These are phyloP conservation scores for Trichoderma afroharzianum DNA, from an alignment of 2,329 filamentous ascomycete genomes.

Conservation along the genomic window DNA sequence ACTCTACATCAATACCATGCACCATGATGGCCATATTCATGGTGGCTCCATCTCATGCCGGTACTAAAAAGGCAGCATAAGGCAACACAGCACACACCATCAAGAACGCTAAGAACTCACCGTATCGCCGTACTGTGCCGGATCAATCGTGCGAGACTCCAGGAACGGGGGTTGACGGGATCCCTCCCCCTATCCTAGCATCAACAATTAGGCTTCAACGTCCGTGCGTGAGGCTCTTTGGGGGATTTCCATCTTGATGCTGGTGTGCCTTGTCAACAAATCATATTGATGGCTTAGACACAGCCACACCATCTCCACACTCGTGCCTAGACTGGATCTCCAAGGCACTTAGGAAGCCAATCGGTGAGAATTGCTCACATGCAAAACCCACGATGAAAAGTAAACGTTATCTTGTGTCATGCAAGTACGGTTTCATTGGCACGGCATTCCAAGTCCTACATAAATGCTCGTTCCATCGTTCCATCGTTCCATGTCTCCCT, in stretches of 20 bases:
- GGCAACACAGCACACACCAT: background rate
- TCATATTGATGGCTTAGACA: background rate
- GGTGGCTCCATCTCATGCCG: background rate
- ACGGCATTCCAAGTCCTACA: background rate
- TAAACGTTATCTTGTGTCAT: background rate
- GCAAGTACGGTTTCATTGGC: background rate
- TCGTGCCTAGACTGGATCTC: background rate
- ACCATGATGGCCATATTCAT: background rate
- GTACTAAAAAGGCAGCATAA: background rate
- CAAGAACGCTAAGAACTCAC: background rate
- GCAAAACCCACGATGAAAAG: background rate
- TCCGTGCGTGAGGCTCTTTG: constrained; percentile 3
- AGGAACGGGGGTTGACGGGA: background rate
- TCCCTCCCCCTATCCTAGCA: background rate
- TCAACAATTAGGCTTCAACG: background rate
- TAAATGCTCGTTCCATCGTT: background rate
- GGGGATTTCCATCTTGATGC: background rate
- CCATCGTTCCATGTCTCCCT: background rate
- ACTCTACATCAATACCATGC: background rate
- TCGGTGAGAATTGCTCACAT: background rate
- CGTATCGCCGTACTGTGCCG: too few relatives aligned
- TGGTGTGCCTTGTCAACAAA: background rate
- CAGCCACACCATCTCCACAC: constrained; percentile 9
- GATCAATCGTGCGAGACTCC: background rate
- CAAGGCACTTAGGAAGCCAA: background rate